These are phyloP conservation scores for Kluyveromyces dobzhanskii DNA, from an alignment of 805 yeast species.

Conservation along the genomic window DNA sequence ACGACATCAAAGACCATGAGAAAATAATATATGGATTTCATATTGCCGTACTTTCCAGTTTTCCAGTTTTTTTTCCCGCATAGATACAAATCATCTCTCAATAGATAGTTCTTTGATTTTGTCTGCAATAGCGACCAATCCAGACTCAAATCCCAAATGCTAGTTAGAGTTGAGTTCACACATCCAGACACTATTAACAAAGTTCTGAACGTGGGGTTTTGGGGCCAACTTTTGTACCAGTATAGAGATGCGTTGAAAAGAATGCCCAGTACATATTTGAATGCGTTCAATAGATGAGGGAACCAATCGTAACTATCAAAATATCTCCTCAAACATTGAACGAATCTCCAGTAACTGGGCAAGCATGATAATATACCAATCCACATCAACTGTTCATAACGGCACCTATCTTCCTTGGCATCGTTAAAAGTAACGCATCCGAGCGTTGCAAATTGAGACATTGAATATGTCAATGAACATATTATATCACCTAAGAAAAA, in stretches of 20 bases:
- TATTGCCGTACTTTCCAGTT: conserved; percentile 22
- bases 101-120: conserved; percentile 43
- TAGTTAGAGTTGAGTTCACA: conserved; percentile 59
- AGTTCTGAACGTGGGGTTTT: conserved; percentile 33
- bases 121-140: conserved; percentile 88
- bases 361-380: conserved; percentile 71
- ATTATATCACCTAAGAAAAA: conserved; percentile 89
- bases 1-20: conserved; percentile 70
- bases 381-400: conserved; percentile 51
- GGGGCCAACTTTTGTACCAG: conserved; percentile 49
- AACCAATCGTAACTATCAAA: conserved; percentile 92
- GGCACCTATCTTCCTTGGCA: conserved; percentile 34
- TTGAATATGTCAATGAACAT: conserved; percentile 79
- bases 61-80: conserved; percentile 34
- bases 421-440: conserved; percentile 44
- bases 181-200: conserved; percentile 67
- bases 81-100: conserved; percentile 67
- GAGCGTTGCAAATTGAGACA: conserved; percentile 59
- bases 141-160: conserved; percentile 88
- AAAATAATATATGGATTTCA: conserved; percentile 49
- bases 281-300: conserved; percentile 88
- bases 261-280: conserved; percentile 62
- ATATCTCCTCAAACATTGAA: conserved; percentile 88
- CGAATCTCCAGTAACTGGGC: conserved; percentile 83
- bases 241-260: conserved; percentile 66